A percentile compares a stretch with the other conserved stretches of the same genome.
phyloP scores from a whole-genome alignment of 495 filamentous ascomycete genomes.

The Oidiodendron maius region DNA sequence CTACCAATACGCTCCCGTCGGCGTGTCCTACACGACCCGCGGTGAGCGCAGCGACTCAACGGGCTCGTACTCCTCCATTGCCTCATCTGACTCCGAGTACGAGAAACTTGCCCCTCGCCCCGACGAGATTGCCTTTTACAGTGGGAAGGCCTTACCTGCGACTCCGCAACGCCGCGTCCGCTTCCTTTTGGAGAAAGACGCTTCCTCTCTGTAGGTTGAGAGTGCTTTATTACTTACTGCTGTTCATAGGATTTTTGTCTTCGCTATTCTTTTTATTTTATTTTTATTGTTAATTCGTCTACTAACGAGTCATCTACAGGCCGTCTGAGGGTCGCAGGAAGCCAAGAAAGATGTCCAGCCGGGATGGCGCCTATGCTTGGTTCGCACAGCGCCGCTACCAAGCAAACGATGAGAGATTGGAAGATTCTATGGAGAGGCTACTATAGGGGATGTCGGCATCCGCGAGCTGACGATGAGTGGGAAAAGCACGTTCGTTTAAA shows the following conservation, averaged over 20 bases:
- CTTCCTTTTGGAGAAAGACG: background rate
- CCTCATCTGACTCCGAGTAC: background rate
- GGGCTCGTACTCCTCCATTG: background rate
- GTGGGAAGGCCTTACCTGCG: background rate
- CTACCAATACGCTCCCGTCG: background rate
- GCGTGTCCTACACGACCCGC: background rate
- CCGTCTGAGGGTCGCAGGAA: background rate
- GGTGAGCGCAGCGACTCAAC: background rate
- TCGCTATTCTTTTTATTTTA: background rate
- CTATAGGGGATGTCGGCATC: background rate
- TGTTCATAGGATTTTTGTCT: background rate
- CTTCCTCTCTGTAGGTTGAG: background rate
- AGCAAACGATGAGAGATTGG: background rate
- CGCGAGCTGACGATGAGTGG: background rate
- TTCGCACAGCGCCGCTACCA: background rate
- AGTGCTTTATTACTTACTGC: background rate
- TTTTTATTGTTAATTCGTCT: background rate
- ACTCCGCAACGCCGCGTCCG: background rate
- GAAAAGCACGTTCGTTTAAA: background rate
- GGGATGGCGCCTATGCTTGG: background rate
- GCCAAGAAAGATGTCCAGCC: background rate
- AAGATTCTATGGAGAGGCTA: conserved; percentile 1
- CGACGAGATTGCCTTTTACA: background rate
- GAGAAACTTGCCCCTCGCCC: background rate
- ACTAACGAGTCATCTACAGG: background rate